phyloP scores from a whole-genome alignment of 1,284 basidiomycete species.

The Anthracocystis panici-leucophaei region DNA sequence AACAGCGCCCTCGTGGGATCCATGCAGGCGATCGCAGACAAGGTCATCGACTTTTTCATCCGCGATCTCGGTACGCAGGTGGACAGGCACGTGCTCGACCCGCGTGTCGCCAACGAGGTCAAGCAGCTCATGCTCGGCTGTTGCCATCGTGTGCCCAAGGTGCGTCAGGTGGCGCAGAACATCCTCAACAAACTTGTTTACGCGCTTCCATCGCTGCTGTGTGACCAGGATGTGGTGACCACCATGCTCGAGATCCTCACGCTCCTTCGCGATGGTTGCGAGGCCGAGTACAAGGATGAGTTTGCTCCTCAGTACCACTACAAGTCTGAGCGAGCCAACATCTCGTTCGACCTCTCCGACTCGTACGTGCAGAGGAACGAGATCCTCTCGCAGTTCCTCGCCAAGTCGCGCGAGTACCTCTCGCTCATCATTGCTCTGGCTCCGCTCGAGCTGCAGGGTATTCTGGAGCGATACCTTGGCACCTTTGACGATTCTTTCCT shows the following conservation, averaged over 20 bases:
- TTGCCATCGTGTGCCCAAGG: slow-evolving; percentile 85
- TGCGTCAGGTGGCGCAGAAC: slow-evolving; percentile 83
- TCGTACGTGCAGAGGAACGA: slow-evolving; percentile 87
- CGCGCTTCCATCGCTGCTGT: slow-evolving; percentile 95
- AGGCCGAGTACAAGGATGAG: slow-evolving; percentile 93
- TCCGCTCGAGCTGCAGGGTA: slow-evolving; percentile 91
- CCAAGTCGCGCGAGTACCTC: slow-evolving; percentile 84
- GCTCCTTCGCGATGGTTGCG: slow-evolving; percentile 85
- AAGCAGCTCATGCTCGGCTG: slow-evolving; percentile 81
- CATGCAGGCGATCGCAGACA: slow-evolving; percentile 88
- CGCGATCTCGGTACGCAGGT: slow-evolving; percentile 74
- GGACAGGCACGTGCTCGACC: slow-evolving; percentile 82
- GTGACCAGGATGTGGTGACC: slow-evolving; percentile 83
- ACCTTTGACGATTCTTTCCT: slow-evolving; percentile 53
- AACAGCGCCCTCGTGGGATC: slow-evolving; percentile 76
- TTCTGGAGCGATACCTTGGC: slow-evolving; percentile 77
- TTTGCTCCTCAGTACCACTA: slow-evolving; percentile 89
- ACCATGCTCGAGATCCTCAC: slow-evolving; percentile 89
- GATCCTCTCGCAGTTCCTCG: slow-evolving; percentile 81
- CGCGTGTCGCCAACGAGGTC: slow-evolving; percentile 80
- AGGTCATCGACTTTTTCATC: slow-evolving; percentile 73
- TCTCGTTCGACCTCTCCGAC: slow-evolving; percentile 86
- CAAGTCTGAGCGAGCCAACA: slow-evolving; percentile 79
- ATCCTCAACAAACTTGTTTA: slow-evolving; percentile 87
- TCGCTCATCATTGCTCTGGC: slow-evolving; percentile 85